Conservation (phyloP, 805 yeast genomes). For the Yamadazyma sp. region DNA sequence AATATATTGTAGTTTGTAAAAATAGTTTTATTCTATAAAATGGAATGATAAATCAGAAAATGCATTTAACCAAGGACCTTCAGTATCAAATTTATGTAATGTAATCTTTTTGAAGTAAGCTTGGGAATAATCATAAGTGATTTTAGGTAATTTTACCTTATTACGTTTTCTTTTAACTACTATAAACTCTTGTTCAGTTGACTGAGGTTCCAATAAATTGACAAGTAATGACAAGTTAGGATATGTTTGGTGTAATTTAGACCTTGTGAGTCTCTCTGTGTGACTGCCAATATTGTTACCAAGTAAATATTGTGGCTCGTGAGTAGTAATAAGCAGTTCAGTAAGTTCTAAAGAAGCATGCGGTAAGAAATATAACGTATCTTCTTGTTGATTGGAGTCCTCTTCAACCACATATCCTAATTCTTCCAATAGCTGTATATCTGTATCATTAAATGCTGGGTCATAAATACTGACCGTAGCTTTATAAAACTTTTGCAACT, state of each 20-base stretch:
- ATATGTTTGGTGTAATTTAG: conserved; percentile 41
- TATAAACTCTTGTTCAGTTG: conserved; percentile 17
- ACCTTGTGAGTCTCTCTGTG: conserved; percentile 49
- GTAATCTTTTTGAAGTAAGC: conserved; percentile 30
- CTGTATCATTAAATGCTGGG: conserved; percentile 56
- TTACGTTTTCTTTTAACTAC: conserved; percentile 16
- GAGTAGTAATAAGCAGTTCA: conserved; percentile 30
- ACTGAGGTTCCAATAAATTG: conserved; percentile 13
- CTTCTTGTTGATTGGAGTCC: background rate
- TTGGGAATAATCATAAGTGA: conserved; percentile 27
- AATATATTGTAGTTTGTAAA: background rate
- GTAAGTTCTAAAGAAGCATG: conserved; percentile 67
- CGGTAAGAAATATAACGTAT: conserved; percentile 55
- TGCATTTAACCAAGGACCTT: conserved; percentile 48
- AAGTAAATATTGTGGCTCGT: conserved; percentile 38
- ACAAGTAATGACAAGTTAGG: conserved; percentile 42
- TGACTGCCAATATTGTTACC: conserved; percentile 54
- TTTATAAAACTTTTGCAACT: conserved; percentile 24
- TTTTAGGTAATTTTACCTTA: conserved; percentile 24
- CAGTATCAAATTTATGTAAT: conserved; percentile 11
- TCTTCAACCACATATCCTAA: conserved; percentile 15
- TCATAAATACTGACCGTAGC: conserved; percentile 52
- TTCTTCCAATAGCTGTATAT: conserved; percentile 27
- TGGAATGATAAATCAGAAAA: conserved; percentile 54
- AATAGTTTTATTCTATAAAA: conserved; percentile 2